Percentiles rank a stretch among this genome's conserved stretches.
phyloP scores from a whole-genome alignment of 2,329 filamentous ascomycete species.

The Cytospora mali region DNA sequence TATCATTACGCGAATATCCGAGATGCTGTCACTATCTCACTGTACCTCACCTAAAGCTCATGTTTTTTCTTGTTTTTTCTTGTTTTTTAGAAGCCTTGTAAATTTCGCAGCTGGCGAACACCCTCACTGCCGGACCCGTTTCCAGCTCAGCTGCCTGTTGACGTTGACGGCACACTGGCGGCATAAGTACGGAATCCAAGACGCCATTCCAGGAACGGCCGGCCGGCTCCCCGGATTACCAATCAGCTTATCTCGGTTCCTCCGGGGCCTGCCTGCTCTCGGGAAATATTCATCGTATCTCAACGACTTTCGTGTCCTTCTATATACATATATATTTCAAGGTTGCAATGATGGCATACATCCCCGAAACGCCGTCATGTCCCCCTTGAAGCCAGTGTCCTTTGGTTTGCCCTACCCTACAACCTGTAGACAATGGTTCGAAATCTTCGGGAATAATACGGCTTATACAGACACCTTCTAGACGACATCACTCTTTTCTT shows the following conservation, averaged over 20 bases:
- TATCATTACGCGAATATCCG: neutral
- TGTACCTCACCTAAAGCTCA: no score
- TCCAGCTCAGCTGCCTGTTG: no score
- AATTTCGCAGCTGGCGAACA: neutral
- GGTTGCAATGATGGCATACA: neutral
- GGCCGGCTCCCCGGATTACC: slow-evolving; percentile 13
- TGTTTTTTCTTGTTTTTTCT: no score
- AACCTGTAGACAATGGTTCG: neutral
- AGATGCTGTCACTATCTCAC: neutral
- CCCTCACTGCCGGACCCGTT: neutral
- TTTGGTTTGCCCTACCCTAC: neutral
- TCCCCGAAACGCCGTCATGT: neutral
- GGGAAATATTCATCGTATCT: neutral
- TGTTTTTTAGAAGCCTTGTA: no score
- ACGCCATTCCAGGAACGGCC: neutral
- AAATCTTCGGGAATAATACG: neutral
- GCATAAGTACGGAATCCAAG: neutral
- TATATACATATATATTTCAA: neutral
- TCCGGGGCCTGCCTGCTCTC: neutral
- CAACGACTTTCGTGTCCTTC: no score
- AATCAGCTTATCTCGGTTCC: slow-evolving; percentile 18
- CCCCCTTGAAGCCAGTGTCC: neutral
- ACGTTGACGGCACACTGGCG: neutral
- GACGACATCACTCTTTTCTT: neutral
- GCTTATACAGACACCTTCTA: neutral